A percentile compares a stretch with the other conserved stretches of the same genome.
These are phyloP conservation scores for Rhodosporidiobolus sp. DNA, from an alignment of 768 basidiomycete genomes.

Conservation along the genomic window DNA sequence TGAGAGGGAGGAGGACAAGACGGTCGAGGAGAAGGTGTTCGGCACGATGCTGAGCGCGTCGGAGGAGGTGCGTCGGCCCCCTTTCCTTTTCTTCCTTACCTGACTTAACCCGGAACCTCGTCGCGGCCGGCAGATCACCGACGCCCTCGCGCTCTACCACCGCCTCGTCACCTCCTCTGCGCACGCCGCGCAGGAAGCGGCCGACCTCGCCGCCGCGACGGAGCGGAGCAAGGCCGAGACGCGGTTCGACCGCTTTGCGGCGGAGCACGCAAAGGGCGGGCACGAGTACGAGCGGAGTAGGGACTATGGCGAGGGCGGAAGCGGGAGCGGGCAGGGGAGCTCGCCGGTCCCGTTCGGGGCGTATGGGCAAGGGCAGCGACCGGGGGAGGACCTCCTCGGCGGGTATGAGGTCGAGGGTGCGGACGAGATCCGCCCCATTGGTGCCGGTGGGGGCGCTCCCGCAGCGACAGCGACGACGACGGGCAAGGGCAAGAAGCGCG, in stretches of 20 bases:
- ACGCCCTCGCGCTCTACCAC: slow-evolving; percentile 20
- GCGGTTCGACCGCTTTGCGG: not conserved
- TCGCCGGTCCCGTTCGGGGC: too few species aligned
- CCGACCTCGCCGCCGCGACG: slow-evolving; percentile 17
- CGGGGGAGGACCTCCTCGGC: not conserved
- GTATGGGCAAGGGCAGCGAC: too few species aligned
- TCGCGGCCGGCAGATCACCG: slow-evolving; percentile 15
- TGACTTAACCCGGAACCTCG: not conserved
- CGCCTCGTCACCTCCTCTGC: not conserved
- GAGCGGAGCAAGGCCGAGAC: slow-evolving; percentile 4
- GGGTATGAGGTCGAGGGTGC: too few species aligned
- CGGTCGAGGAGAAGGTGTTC: slow-evolving; percentile 1
- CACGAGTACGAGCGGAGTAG: not conserved
- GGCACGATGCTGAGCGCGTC: not conserved
- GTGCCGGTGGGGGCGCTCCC: too few species aligned
- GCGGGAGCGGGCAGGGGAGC: not conserved
- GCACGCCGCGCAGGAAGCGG: slow-evolving; percentile 1
- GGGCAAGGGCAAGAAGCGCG: slow-evolving; percentile 3
- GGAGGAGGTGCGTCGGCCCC: slow-evolving; percentile 11
- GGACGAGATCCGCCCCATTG: not conserved
- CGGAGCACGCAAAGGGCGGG: not conserved
- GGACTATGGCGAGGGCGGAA: slow-evolving; percentile 25
- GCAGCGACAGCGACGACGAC: not conserved
- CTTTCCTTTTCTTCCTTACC: not conserved
- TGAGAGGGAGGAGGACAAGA: not conserved